A percentile compares a stretch with the other conserved stretches of the same genome.
Conservation (phyloP, 495 filamentous ascomycete species). For the Penicillium goetzii region DNA sequence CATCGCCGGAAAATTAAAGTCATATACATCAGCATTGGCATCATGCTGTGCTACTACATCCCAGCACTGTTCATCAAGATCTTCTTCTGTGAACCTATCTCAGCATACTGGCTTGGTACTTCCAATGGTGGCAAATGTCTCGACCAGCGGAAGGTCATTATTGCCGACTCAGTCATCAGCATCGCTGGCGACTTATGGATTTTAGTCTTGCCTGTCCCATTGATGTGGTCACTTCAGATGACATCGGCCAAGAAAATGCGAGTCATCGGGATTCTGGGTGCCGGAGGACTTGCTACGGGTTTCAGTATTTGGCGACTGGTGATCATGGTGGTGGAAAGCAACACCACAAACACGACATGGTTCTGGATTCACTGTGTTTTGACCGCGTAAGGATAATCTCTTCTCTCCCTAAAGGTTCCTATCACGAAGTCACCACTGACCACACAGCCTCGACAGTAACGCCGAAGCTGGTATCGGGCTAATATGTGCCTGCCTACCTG, state of each 20-base stretch:
- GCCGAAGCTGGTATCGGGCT: neutral
- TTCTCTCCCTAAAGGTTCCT: neutral
- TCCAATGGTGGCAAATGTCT: neutral
- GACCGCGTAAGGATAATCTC: neutral
- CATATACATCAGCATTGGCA: neutral
- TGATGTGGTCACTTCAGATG: conserved; percentile 1
- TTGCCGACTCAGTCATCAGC: conserved; percentile 1
- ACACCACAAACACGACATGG: neutral
- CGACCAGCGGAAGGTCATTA: conserved; percentile 1
- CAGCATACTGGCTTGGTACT: conserved; percentile 1
- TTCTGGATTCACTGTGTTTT: conserved; percentile 2
- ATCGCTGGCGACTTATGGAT: neutral
- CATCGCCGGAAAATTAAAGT: neutral
- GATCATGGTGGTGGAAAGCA: conserved; percentile 2
- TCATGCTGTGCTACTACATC: neutral
- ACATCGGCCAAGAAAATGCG: neutral
- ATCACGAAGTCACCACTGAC: neutral
- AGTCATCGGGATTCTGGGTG: neutral
- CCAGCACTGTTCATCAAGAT: neutral
- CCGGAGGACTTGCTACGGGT: neutral
- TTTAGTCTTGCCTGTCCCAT: neutral
- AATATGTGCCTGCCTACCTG: conserved; percentile 3
- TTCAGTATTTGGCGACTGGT: neutral
- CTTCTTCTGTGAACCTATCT: conserved; percentile 2
- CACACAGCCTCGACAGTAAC: neutral